phyloP scores from a whole-genome alignment of 2,329 filamentous ascomycete species.

The Tolypocladium ovalisporum region DNA sequence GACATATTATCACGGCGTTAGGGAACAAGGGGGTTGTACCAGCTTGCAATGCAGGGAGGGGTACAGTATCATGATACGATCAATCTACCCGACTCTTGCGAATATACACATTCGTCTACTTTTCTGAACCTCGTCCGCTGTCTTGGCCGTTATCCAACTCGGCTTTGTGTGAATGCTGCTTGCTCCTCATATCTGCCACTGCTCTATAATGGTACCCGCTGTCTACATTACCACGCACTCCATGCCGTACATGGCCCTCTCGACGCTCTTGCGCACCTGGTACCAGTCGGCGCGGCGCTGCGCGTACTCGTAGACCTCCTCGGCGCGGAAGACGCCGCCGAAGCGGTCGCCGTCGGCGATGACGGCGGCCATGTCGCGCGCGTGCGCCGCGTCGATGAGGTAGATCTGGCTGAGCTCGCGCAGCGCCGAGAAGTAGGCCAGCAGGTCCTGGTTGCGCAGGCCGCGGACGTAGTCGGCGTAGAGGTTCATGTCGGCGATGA shows the following conservation, averaged over 20 bases:
- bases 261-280: conserved; percentile 74
- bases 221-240: conserved; percentile 74
- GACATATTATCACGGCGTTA: neutral
- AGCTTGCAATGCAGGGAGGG: neutral
- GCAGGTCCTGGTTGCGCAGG: conserved; percentile 71
- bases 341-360: conserved; percentile 90
- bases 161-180: neutral
- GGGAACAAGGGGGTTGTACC: neutral
- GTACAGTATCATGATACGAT: neutral
- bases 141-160: neutral
- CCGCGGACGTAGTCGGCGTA: conserved; percentile 79
- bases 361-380: conserved; percentile 89
- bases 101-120: neutral
- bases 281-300: conserved; percentile 94
- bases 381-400: conserved; percentile 71
- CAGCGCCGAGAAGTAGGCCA: conserved; percentile 84
- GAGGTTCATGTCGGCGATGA: conserved; percentile 94
- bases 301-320: conserved; percentile 97
- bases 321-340: conserved; percentile 81
- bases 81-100: neutral
- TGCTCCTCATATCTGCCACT: neutral
- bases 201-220: neutral
- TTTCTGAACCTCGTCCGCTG: neutral
- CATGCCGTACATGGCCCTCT: conserved; percentile 94
- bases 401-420: conserved; percentile 93